A percentile compares a stretch with the other conserved stretches of the same genome.
phyloP scores from a whole-genome alignment of 169 alveolate genomes.

The Cryptosporidium sp. region DNA sequence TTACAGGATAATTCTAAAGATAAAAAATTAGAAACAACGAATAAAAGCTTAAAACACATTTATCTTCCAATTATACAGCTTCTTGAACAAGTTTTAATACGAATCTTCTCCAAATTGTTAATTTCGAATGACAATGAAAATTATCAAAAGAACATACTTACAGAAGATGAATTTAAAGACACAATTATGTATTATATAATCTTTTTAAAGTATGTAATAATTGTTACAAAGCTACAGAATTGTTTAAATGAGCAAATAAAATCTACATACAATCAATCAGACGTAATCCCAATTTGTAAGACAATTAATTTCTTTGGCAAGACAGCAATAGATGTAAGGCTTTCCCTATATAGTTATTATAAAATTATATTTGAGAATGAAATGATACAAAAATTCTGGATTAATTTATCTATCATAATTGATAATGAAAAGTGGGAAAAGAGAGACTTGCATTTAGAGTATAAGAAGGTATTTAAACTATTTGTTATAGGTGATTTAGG shows the following conservation, averaged over 20 bases:
- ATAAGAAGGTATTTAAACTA: constrained; percentile 21
- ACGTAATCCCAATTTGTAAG: background rate
- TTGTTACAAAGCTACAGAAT: constrained; percentile 16
- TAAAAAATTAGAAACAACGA: background rate
- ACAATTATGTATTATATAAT: constrained; percentile 3
- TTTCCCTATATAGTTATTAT: constrained; percentile 17
- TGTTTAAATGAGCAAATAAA: background rate
- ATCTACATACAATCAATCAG: background rate
- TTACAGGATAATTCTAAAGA: background rate
- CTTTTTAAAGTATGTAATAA: constrained; percentile 26
- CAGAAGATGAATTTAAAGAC: background rate
- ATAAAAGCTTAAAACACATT: background rate
- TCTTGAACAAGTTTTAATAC: constrained; percentile 15
- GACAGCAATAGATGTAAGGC: constrained; percentile 16
- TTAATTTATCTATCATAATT: background rate
- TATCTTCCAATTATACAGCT: constrained; percentile 46
- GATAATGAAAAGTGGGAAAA: constrained; percentile 65
- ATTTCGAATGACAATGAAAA: background rate
- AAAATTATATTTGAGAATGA: constrained; percentile 28
- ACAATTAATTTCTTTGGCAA: background rate
- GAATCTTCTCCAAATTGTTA: background rate
- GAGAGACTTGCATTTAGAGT: constrained; percentile 12
- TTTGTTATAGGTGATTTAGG: constrained; percentile 40
- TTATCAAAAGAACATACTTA: background rate
- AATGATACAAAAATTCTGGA: constrained; percentile 20